These are phyloP conservation scores for Colletotrichum caudatum DNA, from an alignment of 2,329 filamentous ascomycete species.

Conservation along the genomic window DNA sequence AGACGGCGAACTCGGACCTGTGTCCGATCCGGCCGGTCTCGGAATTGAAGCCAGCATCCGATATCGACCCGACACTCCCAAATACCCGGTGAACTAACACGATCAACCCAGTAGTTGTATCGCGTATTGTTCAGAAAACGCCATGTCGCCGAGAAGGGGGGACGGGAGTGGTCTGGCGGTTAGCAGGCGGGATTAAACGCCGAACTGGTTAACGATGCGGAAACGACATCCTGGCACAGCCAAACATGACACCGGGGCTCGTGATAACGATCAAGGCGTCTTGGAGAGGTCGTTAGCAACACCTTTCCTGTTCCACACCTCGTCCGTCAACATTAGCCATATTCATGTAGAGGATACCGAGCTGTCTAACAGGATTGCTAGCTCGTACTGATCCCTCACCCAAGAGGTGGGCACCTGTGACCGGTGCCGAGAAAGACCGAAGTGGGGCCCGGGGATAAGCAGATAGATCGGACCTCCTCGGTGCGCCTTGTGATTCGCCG, in stretches of 20 bases:
- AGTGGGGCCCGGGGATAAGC: constrained; percentile 36
- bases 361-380: neutral
- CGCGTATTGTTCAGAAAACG: neutral
- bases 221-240: constrained; percentile 2
- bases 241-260: constrained; percentile 19
- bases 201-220: neutral
- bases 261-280: neutral
- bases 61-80: neutral
- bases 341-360: neutral
- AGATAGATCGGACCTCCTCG: constrained; percentile 25
- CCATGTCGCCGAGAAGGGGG: neutral
- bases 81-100: neutral
- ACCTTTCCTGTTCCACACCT: no score
- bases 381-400: neutral
- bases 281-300: neutral
- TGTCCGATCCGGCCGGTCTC: constrained; percentile 6
- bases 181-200: neutral
- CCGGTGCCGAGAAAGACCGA: constrained; percentile 19
- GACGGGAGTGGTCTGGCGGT: neutral
- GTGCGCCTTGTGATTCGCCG: constrained; percentile 28
- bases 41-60: constrained; percentile 12
- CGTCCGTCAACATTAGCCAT: neutral
- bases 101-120: neutral
- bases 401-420: constrained; percentile 18
- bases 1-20: neutral